These are phyloP conservation scores for Gypsophila paniculata DNA, from an alignment of 179 eudicot species.

Conservation along the genomic window DNA sequence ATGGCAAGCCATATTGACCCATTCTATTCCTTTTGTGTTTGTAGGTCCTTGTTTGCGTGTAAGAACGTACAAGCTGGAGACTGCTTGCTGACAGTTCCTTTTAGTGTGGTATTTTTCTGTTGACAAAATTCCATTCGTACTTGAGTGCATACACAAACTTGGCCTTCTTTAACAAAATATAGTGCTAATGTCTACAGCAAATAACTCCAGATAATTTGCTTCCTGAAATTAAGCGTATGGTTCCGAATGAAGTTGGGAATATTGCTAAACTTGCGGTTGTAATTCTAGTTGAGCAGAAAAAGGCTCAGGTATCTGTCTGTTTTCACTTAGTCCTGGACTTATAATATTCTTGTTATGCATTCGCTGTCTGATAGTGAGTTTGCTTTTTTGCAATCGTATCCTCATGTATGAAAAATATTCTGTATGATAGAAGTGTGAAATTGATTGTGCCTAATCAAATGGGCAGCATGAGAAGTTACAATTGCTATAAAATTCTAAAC, in stretches of 20 bases:
- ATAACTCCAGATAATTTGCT: slow-evolving; percentile 55
- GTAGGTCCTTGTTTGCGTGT: slow-evolving; percentile 57
- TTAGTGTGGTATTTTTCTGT: slow-evolving; percentile 42
- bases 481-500: no score
- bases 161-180: background rate
- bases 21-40: background rate
- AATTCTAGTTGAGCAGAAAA: slow-evolving; percentile 52
- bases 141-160: background rate
- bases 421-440: background rate
- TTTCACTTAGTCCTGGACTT: background rate
- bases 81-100: slow-evolving; percentile 66
- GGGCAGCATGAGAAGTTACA: background rate
- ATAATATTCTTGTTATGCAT: background rate
- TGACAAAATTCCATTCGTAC: slow-evolving; percentile 10
- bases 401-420: background rate
- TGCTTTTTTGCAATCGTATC: background rate
- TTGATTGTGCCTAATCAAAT: background rate
- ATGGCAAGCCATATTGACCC: background rate
- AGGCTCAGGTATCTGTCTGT: slow-evolving; percentile 46
- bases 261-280: slow-evolving; percentile 70
- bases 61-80: slow-evolving; percentile 54
- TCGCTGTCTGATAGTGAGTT: background rate
- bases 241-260: slow-evolving; percentile 45
- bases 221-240: slow-evolving; percentile 43
- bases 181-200: slow-evolving; percentile 39